phyloP scores from a whole-genome alignment of 2,329 filamentous ascomycete genomes.

The Colletotrichum aenigma region DNA sequence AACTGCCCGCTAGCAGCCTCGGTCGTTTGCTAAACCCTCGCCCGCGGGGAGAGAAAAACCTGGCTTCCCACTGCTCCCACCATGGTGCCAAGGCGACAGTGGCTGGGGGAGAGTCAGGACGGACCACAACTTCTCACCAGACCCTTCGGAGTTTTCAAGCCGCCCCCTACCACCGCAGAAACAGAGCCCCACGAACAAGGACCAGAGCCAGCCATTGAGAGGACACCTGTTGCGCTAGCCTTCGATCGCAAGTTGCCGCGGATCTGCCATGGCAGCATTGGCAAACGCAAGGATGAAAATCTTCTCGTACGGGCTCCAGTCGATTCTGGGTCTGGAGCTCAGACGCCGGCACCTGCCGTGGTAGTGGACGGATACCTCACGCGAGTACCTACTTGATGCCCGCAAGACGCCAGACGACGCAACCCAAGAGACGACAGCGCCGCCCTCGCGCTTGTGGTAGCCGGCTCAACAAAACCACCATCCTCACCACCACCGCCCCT shows the following conservation, averaged over 20 bases:
- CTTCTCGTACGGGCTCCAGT: slow-evolving; percentile 19
- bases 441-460: slow-evolving; percentile 1
- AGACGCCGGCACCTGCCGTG: neutral
- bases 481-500: neutral
- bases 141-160: slow-evolving; percentile 21
- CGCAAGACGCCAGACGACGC: neutral
- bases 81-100: slow-evolving; percentile 14
- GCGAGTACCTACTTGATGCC: neutral
- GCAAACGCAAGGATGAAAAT: slow-evolving; percentile 21
- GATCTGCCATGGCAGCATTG: slow-evolving; percentile 18
- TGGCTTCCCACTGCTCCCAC: neutral
- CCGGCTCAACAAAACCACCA: slow-evolving; percentile 10
- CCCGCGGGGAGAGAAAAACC: slow-evolving; percentile 3
- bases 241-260: slow-evolving; percentile 20
- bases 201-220: slow-evolving; percentile 1
- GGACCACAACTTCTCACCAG: slow-evolving; percentile 14
- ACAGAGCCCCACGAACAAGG: slow-evolving; percentile 14
- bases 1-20: slow-evolving; percentile 7
- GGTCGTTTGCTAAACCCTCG: neutral
- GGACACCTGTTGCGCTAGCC: neutral
- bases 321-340: neutral
- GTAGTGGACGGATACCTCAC: neutral
- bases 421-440: neutral
- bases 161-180: slow-evolving; percentile 13
- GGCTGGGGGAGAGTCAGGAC: slow-evolving; percentile 8